phyloP scores from a whole-genome alignment of 2,329 filamentous ascomycete genomes.

The Colletotrichum sp. region DNA sequence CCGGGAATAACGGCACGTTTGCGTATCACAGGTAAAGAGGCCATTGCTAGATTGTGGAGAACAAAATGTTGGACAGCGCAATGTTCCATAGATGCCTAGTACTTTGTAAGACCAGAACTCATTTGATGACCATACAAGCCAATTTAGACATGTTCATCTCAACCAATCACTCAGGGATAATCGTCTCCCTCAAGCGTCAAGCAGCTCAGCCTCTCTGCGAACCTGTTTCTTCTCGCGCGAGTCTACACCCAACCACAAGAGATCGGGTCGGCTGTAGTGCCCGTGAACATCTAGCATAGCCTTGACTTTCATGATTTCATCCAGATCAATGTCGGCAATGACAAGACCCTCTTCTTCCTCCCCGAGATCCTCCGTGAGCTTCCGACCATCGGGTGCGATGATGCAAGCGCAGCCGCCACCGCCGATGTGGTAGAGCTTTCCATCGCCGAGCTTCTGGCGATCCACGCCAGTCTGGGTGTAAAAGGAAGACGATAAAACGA shows the following conservation, averaged over 20 bases:
- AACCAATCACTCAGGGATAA: fast-evolving
- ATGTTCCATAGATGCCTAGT: background rate
- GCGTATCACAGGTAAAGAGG: background rate
- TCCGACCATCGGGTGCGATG: background rate
- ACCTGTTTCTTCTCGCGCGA: background rate
- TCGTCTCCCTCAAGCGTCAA: background rate
- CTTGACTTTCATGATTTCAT: background rate
- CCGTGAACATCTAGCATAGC: background rate
- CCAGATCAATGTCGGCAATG: background rate
- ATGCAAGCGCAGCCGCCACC: background rate
- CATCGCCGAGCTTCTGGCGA: background rate
- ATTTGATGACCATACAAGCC: background rate
- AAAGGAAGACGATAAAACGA: background rate
- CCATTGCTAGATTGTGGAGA: background rate
- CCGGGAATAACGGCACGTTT: background rate
- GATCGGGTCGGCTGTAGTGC: background rate
- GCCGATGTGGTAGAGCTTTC: background rate
- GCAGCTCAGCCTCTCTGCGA: background rate
- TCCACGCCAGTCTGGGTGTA: background rate
- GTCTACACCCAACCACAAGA: background rate
- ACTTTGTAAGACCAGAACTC: background rate
- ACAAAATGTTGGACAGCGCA: fast-evolving
- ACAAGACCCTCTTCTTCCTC: background rate
- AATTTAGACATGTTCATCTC: background rate
- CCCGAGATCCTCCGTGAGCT: background rate